Conservation (phyloP, 2,329 filamentous ascomycete species). For the Fusarium succisae region DNA sequence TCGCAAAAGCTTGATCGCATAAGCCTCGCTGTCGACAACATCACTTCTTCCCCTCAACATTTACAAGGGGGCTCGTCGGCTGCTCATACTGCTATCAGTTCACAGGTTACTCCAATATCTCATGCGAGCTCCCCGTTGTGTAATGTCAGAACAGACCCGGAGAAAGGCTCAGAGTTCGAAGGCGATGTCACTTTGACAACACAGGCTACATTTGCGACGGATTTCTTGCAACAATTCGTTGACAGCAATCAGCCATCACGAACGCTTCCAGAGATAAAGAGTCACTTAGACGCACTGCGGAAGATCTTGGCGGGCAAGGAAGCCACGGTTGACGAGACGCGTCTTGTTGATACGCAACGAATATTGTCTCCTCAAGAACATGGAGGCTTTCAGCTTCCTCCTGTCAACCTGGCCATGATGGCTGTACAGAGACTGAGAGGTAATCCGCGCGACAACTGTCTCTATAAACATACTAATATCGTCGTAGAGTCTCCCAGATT, state of each 20-base stretch:
- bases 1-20: conserved; percentile 6
- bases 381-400: background rate
- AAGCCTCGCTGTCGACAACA: conserved; percentile 1
- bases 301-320: background rate
- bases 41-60: background rate
- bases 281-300: background rate
- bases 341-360: background rate
- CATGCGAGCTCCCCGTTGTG: background rate
- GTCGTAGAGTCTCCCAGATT: background rate
- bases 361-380: background rate
- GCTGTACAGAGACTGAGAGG: conserved; percentile 5
- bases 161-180: background rate
- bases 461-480: rapidly evolving
- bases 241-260: background rate
- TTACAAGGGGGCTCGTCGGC: background rate
- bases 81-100: background rate
- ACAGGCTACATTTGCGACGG: background rate
- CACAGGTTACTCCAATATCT: background rate
- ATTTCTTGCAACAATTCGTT: background rate
- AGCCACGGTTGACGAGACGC: background rate
- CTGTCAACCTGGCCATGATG: background rate
- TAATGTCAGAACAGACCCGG: rapidly evolving
- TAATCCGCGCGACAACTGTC: rapidly evolving
- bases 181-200: conserved; percentile 2
- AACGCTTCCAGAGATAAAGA: background rate